These are phyloP conservation scores for Ceratocystis diversiconidia DNA, from an alignment of 2,329 filamentous ascomycete species.

Conservation along the genomic window DNA sequence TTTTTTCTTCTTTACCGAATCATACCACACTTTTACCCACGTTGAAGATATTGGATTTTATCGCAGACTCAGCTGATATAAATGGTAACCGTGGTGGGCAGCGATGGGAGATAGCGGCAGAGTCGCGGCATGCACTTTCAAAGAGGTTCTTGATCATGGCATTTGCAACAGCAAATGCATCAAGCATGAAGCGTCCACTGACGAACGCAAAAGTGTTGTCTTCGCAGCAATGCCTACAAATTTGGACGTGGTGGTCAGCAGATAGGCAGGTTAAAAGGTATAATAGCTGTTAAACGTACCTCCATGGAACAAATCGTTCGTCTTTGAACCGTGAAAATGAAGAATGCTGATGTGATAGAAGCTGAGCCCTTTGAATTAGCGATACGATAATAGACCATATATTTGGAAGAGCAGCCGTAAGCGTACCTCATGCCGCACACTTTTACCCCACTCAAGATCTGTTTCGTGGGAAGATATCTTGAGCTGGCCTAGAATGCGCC, in stretches of 20 bases:
- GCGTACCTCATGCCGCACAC: background rate
- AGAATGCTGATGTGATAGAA: slow-evolving; percentile 12
- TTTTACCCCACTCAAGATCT: slow-evolving; percentile 1
- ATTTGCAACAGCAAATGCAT: slow-evolving; percentile 11
- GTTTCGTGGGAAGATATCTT: background rate
- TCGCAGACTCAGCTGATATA: background rate
- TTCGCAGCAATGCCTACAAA: slow-evolving; percentile 11
- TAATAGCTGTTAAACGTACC: background rate
- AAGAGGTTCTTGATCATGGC: slow-evolving; percentile 15
- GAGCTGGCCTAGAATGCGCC: slow-evolving; percentile 1
- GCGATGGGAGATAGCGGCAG: background rate
- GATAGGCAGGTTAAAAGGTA: background rate
- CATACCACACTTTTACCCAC: background rate
- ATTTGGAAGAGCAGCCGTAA: background rate
- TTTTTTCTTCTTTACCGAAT: background rate
- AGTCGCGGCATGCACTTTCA: slow-evolving; percentile 10
- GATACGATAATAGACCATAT: background rate
- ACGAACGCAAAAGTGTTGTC: slow-evolving; percentile 16
- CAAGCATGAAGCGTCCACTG: slow-evolving; percentile 16
- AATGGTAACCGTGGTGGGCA: background rate
- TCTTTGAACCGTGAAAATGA: slow-evolving; percentile 10
- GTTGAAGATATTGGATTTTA: background rate
- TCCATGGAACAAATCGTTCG: background rate
- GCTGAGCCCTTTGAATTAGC: background rate
- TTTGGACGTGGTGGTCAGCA: background rate